These are phyloP conservation scores for Suillus ampliporus DNA, from an alignment of 768 basidiomycete species.

Conservation along the genomic window DNA sequence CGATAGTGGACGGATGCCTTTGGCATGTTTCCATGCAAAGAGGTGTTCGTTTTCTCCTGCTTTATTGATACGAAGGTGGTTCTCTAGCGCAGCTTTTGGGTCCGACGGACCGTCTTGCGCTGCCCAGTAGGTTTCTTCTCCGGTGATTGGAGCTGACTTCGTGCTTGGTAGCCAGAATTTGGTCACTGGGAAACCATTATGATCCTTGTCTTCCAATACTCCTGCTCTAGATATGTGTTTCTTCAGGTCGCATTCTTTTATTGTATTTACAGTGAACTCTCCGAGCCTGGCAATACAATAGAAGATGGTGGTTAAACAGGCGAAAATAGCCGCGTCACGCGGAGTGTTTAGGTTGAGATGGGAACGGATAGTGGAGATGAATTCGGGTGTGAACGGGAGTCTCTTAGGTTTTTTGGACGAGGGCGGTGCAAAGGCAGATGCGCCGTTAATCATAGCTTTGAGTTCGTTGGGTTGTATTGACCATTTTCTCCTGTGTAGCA, in stretches of 20 bases:
- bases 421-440: background rate
- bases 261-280: constrained; percentile 46
- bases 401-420: background rate
- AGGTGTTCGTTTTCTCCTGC: too few species aligned
- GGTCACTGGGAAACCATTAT: too few species aligned
- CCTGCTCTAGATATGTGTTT: constrained; percentile 4
- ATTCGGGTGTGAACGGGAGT: background rate
- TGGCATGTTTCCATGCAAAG: constrained; percentile 10
- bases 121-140: constrained; percentile 42
- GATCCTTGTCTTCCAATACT: too few species aligned
- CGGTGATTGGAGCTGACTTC: background rate
- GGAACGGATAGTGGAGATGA: constrained; percentile 34
- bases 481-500: constrained; percentile 22
- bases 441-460: constrained; percentile 15
- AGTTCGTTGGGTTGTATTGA: constrained; percentile 14
- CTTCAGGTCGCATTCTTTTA: constrained; percentile 43
- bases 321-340: constrained; percentile 41
- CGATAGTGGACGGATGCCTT: constrained; percentile 29
- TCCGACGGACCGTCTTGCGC: constrained; percentile 32
- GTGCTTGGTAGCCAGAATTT: too few species aligned
- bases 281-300: constrained; percentile 40
- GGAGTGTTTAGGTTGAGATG: constrained; percentile 14
- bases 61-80: constrained; percentile 31
- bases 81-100: constrained; percentile 25
- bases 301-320: constrained; percentile 44